Conservation (phyloP, 129 eudicot species). For the Mikania micrantha region DNA sequence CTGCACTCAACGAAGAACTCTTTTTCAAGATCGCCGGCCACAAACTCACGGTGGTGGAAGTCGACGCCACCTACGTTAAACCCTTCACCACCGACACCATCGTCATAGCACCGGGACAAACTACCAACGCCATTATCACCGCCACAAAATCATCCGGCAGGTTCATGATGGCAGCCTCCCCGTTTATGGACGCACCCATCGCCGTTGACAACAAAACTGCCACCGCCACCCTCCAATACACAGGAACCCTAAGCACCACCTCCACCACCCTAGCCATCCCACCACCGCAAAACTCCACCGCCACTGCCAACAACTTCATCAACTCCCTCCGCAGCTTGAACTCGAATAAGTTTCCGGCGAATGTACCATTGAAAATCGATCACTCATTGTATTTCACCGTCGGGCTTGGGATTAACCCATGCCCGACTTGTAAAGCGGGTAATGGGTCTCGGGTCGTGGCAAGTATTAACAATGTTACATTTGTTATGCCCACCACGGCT, state of each 20-base stretch:
- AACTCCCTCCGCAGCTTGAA: conserved; percentile 62
- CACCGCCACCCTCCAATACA: conserved; percentile 59
- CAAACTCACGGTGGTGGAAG: conserved; percentile 69
- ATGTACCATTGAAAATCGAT: conserved; percentile 58
- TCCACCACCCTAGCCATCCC: conserved; percentile 42
- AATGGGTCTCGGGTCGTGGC: conserved; percentile 76
- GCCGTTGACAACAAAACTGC: conserved; percentile 75
- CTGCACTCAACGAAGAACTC: conserved; percentile 89
- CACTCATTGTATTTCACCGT: conserved; percentile 64
- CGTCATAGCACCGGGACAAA: conserved; percentile 74
- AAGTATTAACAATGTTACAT: conserved; percentile 57
- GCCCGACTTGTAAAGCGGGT: conserved; percentile 64
- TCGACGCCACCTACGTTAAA: conserved; percentile 74
- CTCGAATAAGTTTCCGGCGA: conserved; percentile 55
- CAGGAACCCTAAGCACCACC: conserved; percentile 40
- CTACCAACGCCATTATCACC: conserved; percentile 58
- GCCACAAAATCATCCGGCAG: conserved; percentile 48
- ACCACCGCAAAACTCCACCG: conserved; percentile 63
- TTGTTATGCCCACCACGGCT: conserved; percentile 66
- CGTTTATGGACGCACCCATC: conserved; percentile 68
- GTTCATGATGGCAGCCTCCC: conserved; percentile 58
- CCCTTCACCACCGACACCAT: conserved; percentile 69
- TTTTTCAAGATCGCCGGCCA: conserved; percentile 94
- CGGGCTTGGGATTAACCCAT: conserved; percentile 60
- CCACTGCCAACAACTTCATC: conserved; percentile 55